Evolutionary conservation across 129 eudicot genomes (phyloP), one percentile per base, ranked within the genome.

Genomic region (Escallonia herrerae): DNA sequence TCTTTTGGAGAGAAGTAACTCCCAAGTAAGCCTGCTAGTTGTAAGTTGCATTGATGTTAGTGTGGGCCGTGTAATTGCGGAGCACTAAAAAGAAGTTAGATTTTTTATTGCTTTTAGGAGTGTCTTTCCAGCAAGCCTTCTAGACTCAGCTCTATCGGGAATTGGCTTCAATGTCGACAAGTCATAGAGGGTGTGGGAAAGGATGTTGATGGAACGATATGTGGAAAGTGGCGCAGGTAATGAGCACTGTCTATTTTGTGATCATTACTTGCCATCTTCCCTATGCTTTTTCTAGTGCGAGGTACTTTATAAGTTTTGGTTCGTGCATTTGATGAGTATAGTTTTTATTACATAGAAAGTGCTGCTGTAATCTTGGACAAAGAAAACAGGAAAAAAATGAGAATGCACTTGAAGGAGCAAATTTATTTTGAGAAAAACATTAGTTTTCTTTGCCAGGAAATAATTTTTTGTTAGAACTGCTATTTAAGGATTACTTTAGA

Each of bases 191-290:
- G 85, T 51, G 54, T 60, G 50, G 80, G 82, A 46, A 76, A 73
- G 53, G 73, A 66, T 56, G 82, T 67, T 66, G 90, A 83, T 75
- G 95, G 89, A 71, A 68, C 80, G 55, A 71, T 88, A 43, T 93
- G 98, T 71, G 96, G 86, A 64, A 93, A 88, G 72, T 93, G 98
- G 98, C 96, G 98, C 72, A 93, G 98, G 98, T 93, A 76, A 68
- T 60, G 40, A 15, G 39, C 57, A 38, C 56, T 55, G 37, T 12
- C 22, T 43, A 67, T 8, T 43, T 43, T 56, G 72, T 4, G 15
- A 56, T 8, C 39, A 65, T 5, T 4, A 65, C 40, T 5, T 63
- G 68, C 3, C 47, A 40, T 9, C 43, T 56, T 53, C 40, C n/a
- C 40, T 6, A 38, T 4, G 37, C 12, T 48, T 7, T 38, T 50